A percentile compares a stretch with the other conserved stretches of the same genome.
Evolutionary conservation across 1,284 basidiomycete species (phyloP).

Genomic region (Omphalotus olearius): DNA sequence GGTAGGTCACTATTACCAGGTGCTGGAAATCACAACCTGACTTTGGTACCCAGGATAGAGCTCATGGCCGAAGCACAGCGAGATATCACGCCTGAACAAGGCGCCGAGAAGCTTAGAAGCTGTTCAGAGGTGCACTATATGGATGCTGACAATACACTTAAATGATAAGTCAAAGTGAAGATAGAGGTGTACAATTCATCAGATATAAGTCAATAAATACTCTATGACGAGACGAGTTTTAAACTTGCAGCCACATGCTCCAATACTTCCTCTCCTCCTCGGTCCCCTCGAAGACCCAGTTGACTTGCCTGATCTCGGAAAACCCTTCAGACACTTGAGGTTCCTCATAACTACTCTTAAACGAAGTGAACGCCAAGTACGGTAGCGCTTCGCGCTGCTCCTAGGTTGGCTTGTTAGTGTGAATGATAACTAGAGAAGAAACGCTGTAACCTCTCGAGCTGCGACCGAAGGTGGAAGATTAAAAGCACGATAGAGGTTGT

Average conservation of each 20-base stretch:
- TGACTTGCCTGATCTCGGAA: conserved; percentile 67
- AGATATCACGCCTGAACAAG: conserved; percentile 89
- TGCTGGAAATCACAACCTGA: background rate
- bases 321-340: conserved; percentile 72
- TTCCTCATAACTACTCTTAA: conserved; percentile 60
- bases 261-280: conserved; percentile 68
- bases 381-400: conserved; percentile 58
- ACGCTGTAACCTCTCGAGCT: conserved; percentile 31
- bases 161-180: too few relatives aligned
- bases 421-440: background rate
- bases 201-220: too few relatives aligned
- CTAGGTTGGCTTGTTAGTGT: conserved; percentile 1
- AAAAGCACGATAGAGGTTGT: conserved; percentile 81
- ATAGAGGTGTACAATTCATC: too few relatives aligned
- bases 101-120: conserved; percentile 58
- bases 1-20: conserved; percentile 46
- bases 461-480: conserved; percentile 43
- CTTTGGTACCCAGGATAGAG: conserved; percentile 62
- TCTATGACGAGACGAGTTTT: conserved; percentile 49
- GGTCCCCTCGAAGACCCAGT: conserved; percentile 76
- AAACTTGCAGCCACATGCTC: conserved; percentile 77
- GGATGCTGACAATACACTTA: conserved; percentile 13
- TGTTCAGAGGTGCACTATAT: conserved; percentile 35
- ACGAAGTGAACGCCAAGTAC: conserved; percentile 58
- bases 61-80: conserved; percentile 90